phyloP scores from a whole-genome alignment of 2,329 filamentous ascomycete genomes.

The Orbilia blumenaviensis region DNA sequence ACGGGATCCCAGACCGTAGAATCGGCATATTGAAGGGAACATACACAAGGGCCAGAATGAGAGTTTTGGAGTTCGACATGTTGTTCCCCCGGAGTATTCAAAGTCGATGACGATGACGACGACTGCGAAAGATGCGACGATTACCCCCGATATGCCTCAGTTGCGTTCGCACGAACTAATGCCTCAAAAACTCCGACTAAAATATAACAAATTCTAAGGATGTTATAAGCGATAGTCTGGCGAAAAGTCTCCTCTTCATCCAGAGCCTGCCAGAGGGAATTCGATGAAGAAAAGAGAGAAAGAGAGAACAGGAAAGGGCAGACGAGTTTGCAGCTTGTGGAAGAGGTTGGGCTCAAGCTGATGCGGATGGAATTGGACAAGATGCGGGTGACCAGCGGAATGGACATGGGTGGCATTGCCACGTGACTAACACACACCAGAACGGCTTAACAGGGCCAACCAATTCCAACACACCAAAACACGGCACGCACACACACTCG shows the following conservation, averaged over 20 bases:
- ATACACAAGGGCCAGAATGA: slow-evolving; percentile 51
- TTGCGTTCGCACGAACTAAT: not conserved
- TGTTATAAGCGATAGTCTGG: not conserved
- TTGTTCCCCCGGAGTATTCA: not conserved
- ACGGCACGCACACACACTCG: too few relatives aligned
- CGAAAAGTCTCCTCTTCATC: not conserved
- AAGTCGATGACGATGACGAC: not conserved
- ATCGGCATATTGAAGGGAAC: not conserved
- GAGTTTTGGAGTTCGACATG: slow-evolving; percentile 33
- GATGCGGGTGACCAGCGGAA: slow-evolving; percentile 25
- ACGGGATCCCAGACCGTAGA: not conserved
- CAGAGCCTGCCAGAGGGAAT: slow-evolving; percentile 24
- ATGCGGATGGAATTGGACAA: slow-evolving; percentile 1
- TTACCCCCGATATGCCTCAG: slow-evolving; percentile 15
- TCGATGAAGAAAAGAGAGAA: slow-evolving; percentile 2
- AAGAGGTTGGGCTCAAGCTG: slow-evolving; percentile 14
- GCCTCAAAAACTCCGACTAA: slow-evolving; percentile 1
- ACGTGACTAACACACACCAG: slow-evolving; percentile 12
- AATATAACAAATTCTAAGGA: not conserved
- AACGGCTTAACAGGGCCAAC: not conserved
- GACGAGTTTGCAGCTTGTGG: too few relatives aligned
- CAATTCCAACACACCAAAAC: slow-evolving; percentile 15
- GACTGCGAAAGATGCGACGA: not conserved
- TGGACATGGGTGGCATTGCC: not conserved
- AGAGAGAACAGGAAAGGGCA: not conserved